phyloP scores from a whole-genome alignment of 2,329 filamentous ascomycete genomes.

The Salinomyces thailandicus region DNA sequence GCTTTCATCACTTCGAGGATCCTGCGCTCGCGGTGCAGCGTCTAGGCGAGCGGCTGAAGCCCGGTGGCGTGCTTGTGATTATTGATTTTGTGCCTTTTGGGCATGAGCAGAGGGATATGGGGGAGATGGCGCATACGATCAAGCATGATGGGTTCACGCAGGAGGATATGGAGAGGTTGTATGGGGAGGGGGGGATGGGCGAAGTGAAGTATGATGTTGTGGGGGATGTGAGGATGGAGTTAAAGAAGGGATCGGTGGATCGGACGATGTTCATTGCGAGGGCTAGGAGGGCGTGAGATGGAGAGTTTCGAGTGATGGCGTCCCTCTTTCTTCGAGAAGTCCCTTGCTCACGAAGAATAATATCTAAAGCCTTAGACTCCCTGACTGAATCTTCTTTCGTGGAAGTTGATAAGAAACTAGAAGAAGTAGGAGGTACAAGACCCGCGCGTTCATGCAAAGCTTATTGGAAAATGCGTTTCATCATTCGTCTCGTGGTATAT shows the following conservation, averaged over 20 bases:
- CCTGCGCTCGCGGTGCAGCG: slow-evolving; percentile 18
- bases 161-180: slow-evolving; percentile 18
- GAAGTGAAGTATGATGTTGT: slow-evolving; percentile 24
- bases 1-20: slow-evolving; percentile 36
- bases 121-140: slow-evolving; percentile 23
- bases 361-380: no score
- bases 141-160: slow-evolving; percentile 25
- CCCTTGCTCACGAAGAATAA: no score
- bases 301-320: no score
- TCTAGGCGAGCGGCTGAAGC: slow-evolving; percentile 18
- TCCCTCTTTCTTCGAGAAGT: no score
- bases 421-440: no score
- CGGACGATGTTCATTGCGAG: slow-evolving; percentile 25
- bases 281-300: slow-evolving; percentile 14
- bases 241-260: slow-evolving; percentile 15
- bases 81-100: slow-evolving; percentile 22
- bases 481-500: no score
- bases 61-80: slow-evolving; percentile 20
- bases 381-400: no score
- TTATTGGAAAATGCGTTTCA: no score
- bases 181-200: slow-evolving; percentile 17
- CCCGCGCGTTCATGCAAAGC: no score
- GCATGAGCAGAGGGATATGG: slow-evolving; percentile 6
- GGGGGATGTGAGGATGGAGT: slow-evolving; percentile 20
- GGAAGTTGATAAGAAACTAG: no score